phyloP scores from a whole-genome alignment of 139 green algal species.

The Auxenochlorella protothecoides region DNA sequence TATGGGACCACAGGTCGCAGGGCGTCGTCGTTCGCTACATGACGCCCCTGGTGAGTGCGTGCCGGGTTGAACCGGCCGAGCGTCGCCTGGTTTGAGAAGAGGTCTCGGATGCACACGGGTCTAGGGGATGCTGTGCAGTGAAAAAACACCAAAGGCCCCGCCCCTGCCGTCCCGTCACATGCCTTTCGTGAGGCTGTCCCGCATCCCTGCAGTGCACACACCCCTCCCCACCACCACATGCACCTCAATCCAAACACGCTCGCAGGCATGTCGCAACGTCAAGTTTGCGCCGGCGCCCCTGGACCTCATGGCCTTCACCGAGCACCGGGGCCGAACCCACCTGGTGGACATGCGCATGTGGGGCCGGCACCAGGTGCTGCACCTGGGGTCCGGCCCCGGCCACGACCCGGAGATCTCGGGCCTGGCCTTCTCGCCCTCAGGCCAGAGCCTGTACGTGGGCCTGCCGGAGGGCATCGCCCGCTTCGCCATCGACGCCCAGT shows the following conservation, averaged over 20 bases:
- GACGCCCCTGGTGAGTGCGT: not conserved
- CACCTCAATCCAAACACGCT: too few relatives aligned
- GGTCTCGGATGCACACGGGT: not conserved
- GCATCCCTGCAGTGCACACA: not conserved
- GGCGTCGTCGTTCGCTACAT: slow-evolving; percentile 8
- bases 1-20: slow-evolving; percentile 39
- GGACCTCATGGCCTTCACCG: slow-evolving; percentile 41
- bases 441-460: slow-evolving; percentile 22
- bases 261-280: slow-evolving; percentile 27
- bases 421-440: slow-evolving; percentile 21
- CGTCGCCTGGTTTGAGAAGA: not conserved
- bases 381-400: slow-evolving; percentile 2
- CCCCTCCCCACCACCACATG: too few relatives aligned
- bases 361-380: slow-evolving; percentile 12
- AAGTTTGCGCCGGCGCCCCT: slow-evolving; percentile 33
- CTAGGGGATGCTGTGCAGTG: too few relatives aligned
- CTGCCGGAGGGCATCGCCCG: slow-evolving; percentile 16
- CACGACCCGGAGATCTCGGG: slow-evolving; percentile 26
- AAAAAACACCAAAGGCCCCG: too few relatives aligned
- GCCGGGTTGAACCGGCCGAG: too few relatives aligned
- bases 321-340: slow-evolving; percentile 29
- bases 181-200: not conserved
- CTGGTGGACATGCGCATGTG: slow-evolving; percentile 29
- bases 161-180: not conserved
- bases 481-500: slow-evolving; percentile 13